Evolutionary conservation across 2,329 filamentous ascomycete genomes (phyloP), one percentile per base, ranked within the genome.

Genomic region (Paraphaeosphaeria sporulosa): DNA sequence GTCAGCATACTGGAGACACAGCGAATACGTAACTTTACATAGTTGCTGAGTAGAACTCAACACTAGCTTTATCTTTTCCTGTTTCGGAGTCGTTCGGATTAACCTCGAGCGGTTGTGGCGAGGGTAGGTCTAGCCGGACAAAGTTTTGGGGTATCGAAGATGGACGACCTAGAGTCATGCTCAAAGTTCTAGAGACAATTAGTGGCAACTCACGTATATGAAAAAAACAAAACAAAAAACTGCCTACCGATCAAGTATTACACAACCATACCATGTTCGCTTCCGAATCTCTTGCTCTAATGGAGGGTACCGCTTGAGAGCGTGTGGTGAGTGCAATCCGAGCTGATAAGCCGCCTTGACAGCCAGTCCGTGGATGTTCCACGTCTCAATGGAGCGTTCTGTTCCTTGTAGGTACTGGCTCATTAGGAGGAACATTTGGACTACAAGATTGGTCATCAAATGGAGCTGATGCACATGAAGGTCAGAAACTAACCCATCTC

Each of bases 371-470:
- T 87, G 85, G 0, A 83, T 77, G 0, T 78, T 83, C 84, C 85
- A 87, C 1, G 85, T 81, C 56, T 85, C 80, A 2, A 85, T 76
- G 0, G 84, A 85, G 21, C 80, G 81, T 40, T 85, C 82, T 0
- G 84, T 85, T 1, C 84, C 83, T 64, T 87, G 84, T 0, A 86
- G 75, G 58, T 86, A 86, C 50, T 84, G 82, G 4, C 79, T 79
- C 63, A 82, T 77, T 0, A 86, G 60, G 0, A 87, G 73, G 7
- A 65, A 40, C 25, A 63, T 19, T 42, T 65, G 63, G 6, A 65
- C 63, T n/a, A n/a, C n/a, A n/a, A n/a, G n/a, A n/a, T n/a, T n/a
- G n/a, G n/a, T n/a, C n/a, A n/a, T n/a, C n/a, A n/a, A n/a, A n/a
- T n/a, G n/a, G n/a, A n/a, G n/a, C n/a, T n/a, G n/a, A n/a, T n/a